These are phyloP conservation scores for Neodidymelliopsis sp. DNA, from an alignment of 2,329 filamentous ascomycete genomes.

Conservation along the genomic window DNA sequence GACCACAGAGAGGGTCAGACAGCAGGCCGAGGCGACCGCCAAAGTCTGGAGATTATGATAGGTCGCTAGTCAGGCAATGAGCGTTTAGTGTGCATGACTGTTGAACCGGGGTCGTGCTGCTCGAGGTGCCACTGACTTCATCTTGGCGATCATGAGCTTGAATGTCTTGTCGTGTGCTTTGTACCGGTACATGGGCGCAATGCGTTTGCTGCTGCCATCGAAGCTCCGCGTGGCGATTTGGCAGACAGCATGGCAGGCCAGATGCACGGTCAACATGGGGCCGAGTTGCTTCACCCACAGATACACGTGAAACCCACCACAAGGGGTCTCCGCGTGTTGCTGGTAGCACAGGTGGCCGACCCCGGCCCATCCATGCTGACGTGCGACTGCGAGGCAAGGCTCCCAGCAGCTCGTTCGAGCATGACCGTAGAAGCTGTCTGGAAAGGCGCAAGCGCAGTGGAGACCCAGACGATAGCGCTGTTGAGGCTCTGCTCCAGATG, in stretches of 20 bases:
- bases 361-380: slow-evolving; percentile 6
- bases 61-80: slow-evolving; percentile 10
- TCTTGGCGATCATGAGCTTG: slow-evolving; percentile 14
- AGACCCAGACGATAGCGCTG: slow-evolving; percentile 3
- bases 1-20: slow-evolving; percentile 5
- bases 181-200: too few relatives aligned
- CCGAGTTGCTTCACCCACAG: not conserved
- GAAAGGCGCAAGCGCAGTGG: slow-evolving; percentile 11
- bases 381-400: slow-evolving; percentile 5
- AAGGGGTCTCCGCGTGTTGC: not conserved
- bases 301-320: not conserved
- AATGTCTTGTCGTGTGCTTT: slow-evolving; percentile 10
- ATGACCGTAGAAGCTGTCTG: slow-evolving; percentile 1
- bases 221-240: not conserved
- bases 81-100: slow-evolving; percentile 16
- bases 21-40: slow-evolving; percentile 10
- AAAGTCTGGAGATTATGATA: slow-evolving; percentile 10
- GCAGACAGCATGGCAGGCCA: not conserved
- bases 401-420: slow-evolving; percentile 10
- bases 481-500: slow-evolving; percentile 21
- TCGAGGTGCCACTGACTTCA: slow-evolving; percentile 15
- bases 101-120: slow-evolving; percentile 5
- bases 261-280: not conserved
- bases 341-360: slow-evolving; percentile 1
- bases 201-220: not conserved